Evolutionary conservation across 495 filamentous ascomycete species (phyloP).

Genomic region (Hypoxylon rickii): DNA sequence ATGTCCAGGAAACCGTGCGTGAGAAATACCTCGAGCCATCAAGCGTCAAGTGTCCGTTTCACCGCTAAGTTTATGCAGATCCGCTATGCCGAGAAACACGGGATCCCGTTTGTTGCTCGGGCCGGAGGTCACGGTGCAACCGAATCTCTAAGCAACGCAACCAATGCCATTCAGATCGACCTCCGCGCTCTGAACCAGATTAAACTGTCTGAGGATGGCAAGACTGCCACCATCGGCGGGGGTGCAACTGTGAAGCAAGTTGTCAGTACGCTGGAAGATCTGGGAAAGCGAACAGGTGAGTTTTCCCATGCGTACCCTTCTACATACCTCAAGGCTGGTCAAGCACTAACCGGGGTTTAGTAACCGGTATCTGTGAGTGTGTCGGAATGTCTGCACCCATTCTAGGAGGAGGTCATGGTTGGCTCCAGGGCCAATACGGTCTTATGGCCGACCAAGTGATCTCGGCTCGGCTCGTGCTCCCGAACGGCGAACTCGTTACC

Average conservation of each 20-base stretch:
- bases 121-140: slow-evolving; percentile 23
- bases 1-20: slow-evolving; percentile 46
- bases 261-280: slow-evolving; percentile 9
- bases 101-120: slow-evolving; percentile 16
- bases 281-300: slow-evolving; percentile 29
- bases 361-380: slow-evolving; percentile 52
- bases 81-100: slow-evolving; percentile 11
- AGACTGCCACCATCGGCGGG: slow-evolving; percentile 55
- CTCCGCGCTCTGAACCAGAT: slow-evolving; percentile 35
- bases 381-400: slow-evolving; percentile 49
- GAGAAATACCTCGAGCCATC: too few species aligned
- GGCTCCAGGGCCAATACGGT: slow-evolving; percentile 54
- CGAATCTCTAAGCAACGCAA: not conserved
- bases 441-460: slow-evolving; percentile 56
- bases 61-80: slow-evolving; percentile 6
- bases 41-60: too few species aligned
- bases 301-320: not conserved
- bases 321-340: slow-evolving; percentile 3
- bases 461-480: slow-evolving; percentile 52
- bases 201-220: slow-evolving; percentile 36
- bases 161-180: slow-evolving; percentile 38
- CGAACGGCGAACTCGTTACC: slow-evolving; percentile 46
- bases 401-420: slow-evolving; percentile 58
- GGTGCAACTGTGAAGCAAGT: slow-evolving; percentile 38
- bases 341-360: slow-evolving; percentile 19